phyloP scores from a whole-genome alignment of 2,329 filamentous ascomycete genomes.

The Seiridium cupressi region DNA sequence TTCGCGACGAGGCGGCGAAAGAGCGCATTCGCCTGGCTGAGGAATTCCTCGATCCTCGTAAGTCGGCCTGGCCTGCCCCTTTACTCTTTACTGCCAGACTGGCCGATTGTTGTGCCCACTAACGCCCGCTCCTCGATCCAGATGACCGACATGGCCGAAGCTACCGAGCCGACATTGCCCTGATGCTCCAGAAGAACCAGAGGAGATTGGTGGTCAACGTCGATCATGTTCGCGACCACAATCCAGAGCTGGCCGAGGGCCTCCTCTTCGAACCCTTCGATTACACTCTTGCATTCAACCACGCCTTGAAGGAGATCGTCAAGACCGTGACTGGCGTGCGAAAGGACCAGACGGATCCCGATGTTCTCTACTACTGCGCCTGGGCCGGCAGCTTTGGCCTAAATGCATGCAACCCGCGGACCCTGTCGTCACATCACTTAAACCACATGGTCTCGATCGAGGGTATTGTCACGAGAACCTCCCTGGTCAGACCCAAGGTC shows the following conservation, averaged over 20 bases:
- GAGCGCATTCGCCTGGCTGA: constrained; percentile 84
- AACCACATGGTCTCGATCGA: constrained; percentile 98
- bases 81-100: background rate
- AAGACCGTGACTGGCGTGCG: constrained; percentile 74
- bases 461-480: constrained; percentile 95
- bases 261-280: constrained; percentile 87
- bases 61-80: constrained; percentile 25
- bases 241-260: constrained; percentile 72
- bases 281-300: constrained; percentile 83
- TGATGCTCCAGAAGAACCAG: constrained; percentile 69
- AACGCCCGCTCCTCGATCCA: constrained; percentile 25
- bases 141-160: constrained; percentile 60
- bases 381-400: constrained; percentile 95
- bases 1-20: constrained; percentile 80
- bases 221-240: constrained; percentile 89
- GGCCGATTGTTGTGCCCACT: constrained; percentile 15
- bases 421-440: constrained; percentile 81
- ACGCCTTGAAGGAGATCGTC: constrained; percentile 85
- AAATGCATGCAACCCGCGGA: constrained; percentile 91
- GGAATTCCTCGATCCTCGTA: constrained; percentile 93
- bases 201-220: constrained; percentile 71
- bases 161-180: constrained; percentile 85
- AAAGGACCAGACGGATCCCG: constrained; percentile 71
- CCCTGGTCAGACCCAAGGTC: constrained; percentile 93
- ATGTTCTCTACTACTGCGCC: constrained; percentile 93